Evolutionary conservation across 176 grass and related monocot genomes (phyloP).

Genomic region (Juncus effusus): DNA sequence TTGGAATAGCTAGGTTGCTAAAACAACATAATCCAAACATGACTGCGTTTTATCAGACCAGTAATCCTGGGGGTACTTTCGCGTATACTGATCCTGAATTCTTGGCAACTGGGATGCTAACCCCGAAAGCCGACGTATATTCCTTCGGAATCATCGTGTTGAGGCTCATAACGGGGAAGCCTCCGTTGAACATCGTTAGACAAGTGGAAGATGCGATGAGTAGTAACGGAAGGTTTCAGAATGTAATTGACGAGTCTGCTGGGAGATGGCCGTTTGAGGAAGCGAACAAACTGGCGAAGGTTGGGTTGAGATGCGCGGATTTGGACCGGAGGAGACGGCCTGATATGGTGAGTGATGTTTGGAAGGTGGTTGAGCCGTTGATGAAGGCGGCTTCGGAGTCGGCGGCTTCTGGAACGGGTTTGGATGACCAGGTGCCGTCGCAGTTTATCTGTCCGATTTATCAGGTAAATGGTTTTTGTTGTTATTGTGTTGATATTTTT

Average conservation of each 20-base stretch:
- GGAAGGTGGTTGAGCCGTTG: conserved; percentile 37
- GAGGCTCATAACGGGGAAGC: conserved; percentile 38
- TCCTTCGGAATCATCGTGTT: conserved; percentile 49
- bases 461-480: conserved; percentile 31
- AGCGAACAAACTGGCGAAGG: conserved; percentile 32
- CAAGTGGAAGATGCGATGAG: conserved; percentile 39
- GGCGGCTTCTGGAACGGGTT: background rate
- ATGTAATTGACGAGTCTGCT: conserved; percentile 31
- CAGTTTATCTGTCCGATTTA: conserved; percentile 65
- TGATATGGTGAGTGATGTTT: conserved; percentile 36
- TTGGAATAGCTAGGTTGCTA: conserved; percentile 44
- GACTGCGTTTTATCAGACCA: conserved; percentile 23
- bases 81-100: conserved; percentile 49
- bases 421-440: conserved; percentile 27
- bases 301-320: conserved; percentile 40
- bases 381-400: conserved; percentile 28
- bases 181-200: conserved; percentile 22
- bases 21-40: conserved; percentile 21
- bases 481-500: background rate
- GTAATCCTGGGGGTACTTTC: conserved; percentile 31
- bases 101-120: conserved; percentile 33
- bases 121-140: conserved; percentile 42
- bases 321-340: conserved; percentile 31
- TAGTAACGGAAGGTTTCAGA: conserved; percentile 25
- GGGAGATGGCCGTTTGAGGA: conserved; percentile 47